Evolutionary conservation across 2,329 filamentous ascomycete genomes (phyloP), one percentile per base, ranked within the genome.

Genomic region (Phyllosticta paracitricarpa): DNA sequence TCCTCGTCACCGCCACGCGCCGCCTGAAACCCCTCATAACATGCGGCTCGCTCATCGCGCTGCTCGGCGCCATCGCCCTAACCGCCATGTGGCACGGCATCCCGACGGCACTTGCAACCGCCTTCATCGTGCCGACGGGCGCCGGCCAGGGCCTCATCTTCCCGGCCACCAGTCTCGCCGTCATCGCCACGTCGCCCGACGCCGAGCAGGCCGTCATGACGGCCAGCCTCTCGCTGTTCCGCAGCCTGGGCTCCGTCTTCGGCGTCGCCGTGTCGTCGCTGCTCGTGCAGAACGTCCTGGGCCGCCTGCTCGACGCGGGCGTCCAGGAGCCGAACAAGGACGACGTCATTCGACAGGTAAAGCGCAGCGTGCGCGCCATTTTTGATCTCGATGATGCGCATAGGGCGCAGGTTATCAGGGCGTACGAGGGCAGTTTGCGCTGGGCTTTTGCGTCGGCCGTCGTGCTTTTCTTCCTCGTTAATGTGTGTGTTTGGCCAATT

Each of bases 181-280:
- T 76, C 9, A 70, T 79, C 3, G 74, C 76, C 1, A 72, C 75
- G 12, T 77, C 75, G 57, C 70, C 70, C 4, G 72, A 76, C 63
- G 73, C 73, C 30, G 77, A 79, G 10, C 76, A 78, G 63, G 77
- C 77, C 0, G 76, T 78, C 22, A 75, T 78, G 67, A 89, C 87
- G 1, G 84, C 14, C 33, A 40, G 33, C 33, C 76, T 92, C 63
- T 81, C 87, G 19, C 75, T 92, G 19, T 91, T 87, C 84, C 81
- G 89, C 60, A 84, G 83, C 62, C 73, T 92, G 4, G 89, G 89
- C 6, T 82, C 81, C 61, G 88, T 92, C 0, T 79, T 91, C 68
- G 89, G 89, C n/a, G 82, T 92, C 54, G 84, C 88, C 0, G 76
- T 81, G 58, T 88, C 84, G 65, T 89, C 86, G 69, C 79, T 91